Conservation (phyloP, 2,329 filamentous ascomycete species). For the Trichothecium sympodiale region DNA sequence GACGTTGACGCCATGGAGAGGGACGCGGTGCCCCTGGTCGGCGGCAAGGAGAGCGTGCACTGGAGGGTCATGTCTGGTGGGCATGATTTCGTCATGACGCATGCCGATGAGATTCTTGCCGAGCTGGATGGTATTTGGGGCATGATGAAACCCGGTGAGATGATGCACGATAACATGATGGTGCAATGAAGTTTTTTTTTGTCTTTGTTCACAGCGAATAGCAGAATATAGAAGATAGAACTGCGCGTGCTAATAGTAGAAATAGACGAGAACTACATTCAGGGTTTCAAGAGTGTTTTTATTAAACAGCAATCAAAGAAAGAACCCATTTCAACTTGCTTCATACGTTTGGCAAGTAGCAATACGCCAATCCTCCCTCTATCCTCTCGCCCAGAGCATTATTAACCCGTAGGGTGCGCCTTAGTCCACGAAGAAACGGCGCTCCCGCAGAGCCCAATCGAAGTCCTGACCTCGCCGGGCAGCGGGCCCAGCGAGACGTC, state of each 20-base stretch:
- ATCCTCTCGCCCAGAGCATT: no score
- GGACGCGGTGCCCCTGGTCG: conserved; percentile 39
- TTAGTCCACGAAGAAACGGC: conserved; percentile 5
- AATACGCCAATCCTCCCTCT: no score
- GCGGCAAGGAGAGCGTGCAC: conserved; percentile 34
- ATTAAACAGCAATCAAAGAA: no score
- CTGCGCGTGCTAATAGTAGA: no score
- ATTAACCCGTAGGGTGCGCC: no score
- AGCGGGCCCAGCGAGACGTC: conserved; percentile 19
- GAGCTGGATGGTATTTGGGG: conserved; percentile 39
- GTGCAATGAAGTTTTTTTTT: no score
- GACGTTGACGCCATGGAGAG: conserved; percentile 34
- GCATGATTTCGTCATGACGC: conserved; percentile 55
- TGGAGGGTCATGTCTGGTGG: conserved; percentile 42
- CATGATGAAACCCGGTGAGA: no score
- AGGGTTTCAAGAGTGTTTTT: no score
- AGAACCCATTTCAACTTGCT: no score
- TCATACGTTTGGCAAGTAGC: no score
- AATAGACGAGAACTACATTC: no score
- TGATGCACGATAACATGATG: not conserved
- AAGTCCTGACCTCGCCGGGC: conserved; percentile 23
- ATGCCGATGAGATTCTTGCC: conserved; percentile 29
- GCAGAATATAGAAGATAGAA: not conserved
- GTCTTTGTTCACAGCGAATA: not conserved
- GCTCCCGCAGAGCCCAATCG: conserved; percentile 17